These are phyloP conservation scores for Punctularia strigosozonata DNA, from an alignment of 768 basidiomycete genomes.

Conservation along the genomic window DNA sequence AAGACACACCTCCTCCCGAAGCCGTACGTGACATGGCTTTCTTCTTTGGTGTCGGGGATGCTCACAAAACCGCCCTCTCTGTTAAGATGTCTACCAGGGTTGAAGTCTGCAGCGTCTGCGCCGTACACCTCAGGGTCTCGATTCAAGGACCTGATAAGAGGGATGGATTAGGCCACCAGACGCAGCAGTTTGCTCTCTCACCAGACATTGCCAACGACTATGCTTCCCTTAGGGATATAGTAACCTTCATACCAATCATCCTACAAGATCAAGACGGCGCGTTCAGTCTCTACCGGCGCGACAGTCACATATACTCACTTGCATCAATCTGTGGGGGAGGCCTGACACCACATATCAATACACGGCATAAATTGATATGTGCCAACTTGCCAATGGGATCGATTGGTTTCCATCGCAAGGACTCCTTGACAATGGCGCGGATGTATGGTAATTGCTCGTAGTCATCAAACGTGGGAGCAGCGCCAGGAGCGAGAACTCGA, in stretches of 20 bases:
- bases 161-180: too few species aligned
- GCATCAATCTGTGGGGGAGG: conserved; percentile 8
- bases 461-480: conserved; percentile 12
- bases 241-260: conserved; percentile 16
- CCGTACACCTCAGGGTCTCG: conserved; percentile 16
- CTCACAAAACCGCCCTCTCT: conserved; percentile 12
- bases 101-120: conserved; percentile 12
- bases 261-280: too few species aligned
- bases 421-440: conserved; percentile 10
- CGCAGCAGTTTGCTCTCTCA: neutral
- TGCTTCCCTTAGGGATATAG: conserved; percentile 14
- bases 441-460: conserved; percentile 8
- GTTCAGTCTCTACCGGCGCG: too few species aligned
- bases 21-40: conserved; percentile 18
- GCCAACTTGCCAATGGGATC: conserved; percentile 10
- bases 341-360: too few species aligned
- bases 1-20: conserved; percentile 15
- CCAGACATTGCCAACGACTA: conserved; percentile 11
- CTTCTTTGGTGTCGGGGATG: conserved; percentile 17
- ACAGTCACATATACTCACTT: too few species aligned
- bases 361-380: too few species aligned
- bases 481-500: conserved; percentile 9
- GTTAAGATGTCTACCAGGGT: conserved; percentile 15
- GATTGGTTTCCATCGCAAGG: conserved; percentile 12
- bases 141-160: conserved; percentile 15